Conservation (phyloP, 2,329 filamentous ascomycete species). For the Talaromyces sp. region DNA sequence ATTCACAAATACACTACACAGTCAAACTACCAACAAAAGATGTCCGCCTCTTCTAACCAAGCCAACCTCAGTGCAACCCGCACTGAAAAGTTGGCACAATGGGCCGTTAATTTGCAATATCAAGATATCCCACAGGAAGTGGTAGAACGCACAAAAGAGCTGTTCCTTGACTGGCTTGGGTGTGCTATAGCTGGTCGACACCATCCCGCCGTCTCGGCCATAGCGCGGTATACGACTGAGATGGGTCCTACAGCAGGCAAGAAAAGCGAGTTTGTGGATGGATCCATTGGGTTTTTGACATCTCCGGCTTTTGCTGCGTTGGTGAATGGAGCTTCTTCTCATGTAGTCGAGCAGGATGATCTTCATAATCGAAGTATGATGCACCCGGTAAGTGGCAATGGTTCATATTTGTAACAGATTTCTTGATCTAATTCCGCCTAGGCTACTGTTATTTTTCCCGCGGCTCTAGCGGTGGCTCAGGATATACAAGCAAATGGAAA, state of each 20-base stretch:
- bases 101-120: constrained; percentile 19
- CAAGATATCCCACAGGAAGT: constrained; percentile 19
- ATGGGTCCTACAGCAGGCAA: constrained; percentile 25
- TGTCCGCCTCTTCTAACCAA: neutral
- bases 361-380: constrained; percentile 29
- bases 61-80: constrained; percentile 7
- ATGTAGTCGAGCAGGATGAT: constrained; percentile 30
- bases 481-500: constrained; percentile 22
- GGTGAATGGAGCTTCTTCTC: constrained; percentile 26
- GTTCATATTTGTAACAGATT: neutral
- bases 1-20: neutral
- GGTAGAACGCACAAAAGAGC: constrained; percentile 26
- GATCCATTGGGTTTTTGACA: constrained; percentile 16
- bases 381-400: constrained; percentile 22
- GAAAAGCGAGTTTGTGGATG: constrained; percentile 23
- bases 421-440: neutral
- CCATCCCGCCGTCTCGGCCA: constrained; percentile 23
- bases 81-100: constrained; percentile 18
- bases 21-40: neutral
- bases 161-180: constrained; percentile 26
- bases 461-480: constrained; percentile 26
- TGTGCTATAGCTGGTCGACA: constrained; percentile 26
- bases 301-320: constrained; percentile 26
- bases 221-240: constrained; percentile 18
- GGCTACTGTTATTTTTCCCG: constrained; percentile 27